Evolutionary conservation across 805 yeast genomes (phyloP), one percentile per base, ranked within the genome.

Genomic region (Zygoascus biomembranicola): DNA sequence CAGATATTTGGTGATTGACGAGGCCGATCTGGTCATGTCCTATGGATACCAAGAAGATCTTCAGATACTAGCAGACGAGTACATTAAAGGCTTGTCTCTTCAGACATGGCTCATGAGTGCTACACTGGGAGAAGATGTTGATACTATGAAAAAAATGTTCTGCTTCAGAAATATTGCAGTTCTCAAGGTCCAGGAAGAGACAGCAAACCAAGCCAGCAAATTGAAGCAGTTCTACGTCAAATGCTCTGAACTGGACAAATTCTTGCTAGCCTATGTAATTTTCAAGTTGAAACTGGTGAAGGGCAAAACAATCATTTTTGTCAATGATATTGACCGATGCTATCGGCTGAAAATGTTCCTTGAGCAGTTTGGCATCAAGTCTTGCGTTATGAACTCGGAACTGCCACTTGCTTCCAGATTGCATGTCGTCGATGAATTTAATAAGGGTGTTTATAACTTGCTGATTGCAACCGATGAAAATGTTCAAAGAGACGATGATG

Each of bases 41-140:
- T 94, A 87, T 68, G 99, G 99, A 23, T 89, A 94, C 67, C 79
- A 82, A 59, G 95, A 88, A 8, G 99, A 94, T 69, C 74, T 92
- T 57, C 73, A 78, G 43, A 78, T 77, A 61, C 77, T 94, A 58
- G 77, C 85, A 8, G 73, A 76, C 26, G 78, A 70, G 57, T 71
- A 90, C 57, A 89, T 90, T 56, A 83, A 82, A 64, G 85, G 85
- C 57, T 81, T 79, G 55, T 16, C 39, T 37, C 47, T 49, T 60
- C 99, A 94, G 71, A 84, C 94, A 2, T 94, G 89, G 70, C 73
- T 94, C 60, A 94, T 94, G 98, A 87, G 96, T 69, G 99, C 99
- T 2, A 94, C 99, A 2, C 73, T 94, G 55, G 87, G 82, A 64
- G 95, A 88, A 45, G 97, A 92, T 57, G 80, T 92, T 58, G 81